Conservation (phyloP, 306 rosid species). For the Citrullus amarus region DNA sequence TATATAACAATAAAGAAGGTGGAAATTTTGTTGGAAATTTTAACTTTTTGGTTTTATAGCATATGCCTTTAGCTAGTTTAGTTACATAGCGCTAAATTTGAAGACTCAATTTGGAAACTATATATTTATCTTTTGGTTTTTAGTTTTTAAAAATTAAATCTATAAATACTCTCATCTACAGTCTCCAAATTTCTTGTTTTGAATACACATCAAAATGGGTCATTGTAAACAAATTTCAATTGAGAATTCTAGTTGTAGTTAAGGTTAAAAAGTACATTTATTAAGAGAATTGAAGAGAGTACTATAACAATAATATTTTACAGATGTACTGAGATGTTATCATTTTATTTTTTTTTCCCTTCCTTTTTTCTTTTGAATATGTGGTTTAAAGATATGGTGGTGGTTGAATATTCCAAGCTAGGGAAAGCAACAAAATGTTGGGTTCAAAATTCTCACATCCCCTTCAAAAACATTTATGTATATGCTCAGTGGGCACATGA, state of each 20-base stretch:
- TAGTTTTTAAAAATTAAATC: no score
- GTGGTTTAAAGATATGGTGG: neutral
- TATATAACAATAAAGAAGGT: no score
- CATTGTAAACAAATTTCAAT: neutral
- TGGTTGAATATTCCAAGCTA: neutral
- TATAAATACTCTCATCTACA: no score
- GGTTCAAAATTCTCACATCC: neutral
- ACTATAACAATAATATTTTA: neutral
- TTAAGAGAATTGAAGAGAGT: neutral
- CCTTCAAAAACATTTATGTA: neutral
- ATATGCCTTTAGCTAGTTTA: no score
- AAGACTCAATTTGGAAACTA: rapidly evolving
- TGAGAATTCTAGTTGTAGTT: neutral
- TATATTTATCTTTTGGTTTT: no score
- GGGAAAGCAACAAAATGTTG: neutral
- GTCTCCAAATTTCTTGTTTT: no score
- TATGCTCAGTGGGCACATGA: neutral
- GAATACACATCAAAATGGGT: neutral
- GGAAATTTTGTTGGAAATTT: no score
- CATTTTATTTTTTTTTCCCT: no score
- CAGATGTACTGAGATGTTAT: neutral
- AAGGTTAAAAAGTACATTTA: neutral
- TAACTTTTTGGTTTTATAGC: no score
- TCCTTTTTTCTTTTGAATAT: neutral
- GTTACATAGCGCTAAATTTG: no score